Evolutionary conservation across 331 rosid genomes (phyloP).

Genomic region (Telfairia occidentalis): DNA sequence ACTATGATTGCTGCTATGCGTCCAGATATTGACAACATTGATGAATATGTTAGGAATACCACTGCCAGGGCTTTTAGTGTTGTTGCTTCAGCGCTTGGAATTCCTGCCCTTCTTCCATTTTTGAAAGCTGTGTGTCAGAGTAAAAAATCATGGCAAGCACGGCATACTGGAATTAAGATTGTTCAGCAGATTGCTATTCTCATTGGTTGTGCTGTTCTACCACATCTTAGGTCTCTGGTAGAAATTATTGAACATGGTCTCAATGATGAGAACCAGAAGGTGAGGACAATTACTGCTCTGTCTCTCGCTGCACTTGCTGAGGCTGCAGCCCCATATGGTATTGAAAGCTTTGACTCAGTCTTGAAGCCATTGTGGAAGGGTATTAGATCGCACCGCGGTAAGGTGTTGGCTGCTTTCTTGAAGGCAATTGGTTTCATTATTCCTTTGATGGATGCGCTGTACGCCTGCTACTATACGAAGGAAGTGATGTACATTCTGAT

Average conservation of each 20-base stretch:
- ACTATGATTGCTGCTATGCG: constrained; percentile 99
- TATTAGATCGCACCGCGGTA: constrained; percentile 92
- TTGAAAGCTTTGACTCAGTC: constrained; percentile 92
- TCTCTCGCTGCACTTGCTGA: constrained; percentile 96
- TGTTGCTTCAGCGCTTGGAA: constrained; percentile 93
- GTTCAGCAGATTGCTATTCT: constrained; percentile 96
- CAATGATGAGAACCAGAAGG: constrained; percentile 91
- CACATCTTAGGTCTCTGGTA: constrained; percentile 83
- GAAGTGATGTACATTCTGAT: constrained; percentile 89
- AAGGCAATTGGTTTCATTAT: constrained; percentile 91
- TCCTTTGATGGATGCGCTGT: constrained; percentile 86
- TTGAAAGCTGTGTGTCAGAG: constrained; percentile 96
- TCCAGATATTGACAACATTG: constrained; percentile 89
- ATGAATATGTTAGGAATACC: constrained; percentile 92
- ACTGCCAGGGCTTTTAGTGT: constrained; percentile 96
- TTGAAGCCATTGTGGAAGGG: constrained; percentile 93
- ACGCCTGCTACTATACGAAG: constrained; percentile 87
- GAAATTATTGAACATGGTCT: constrained; percentile 86
- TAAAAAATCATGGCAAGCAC: constrained; percentile 95
- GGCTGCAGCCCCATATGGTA: constrained; percentile 96
- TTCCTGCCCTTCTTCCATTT: constrained; percentile 83
- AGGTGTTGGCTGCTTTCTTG: constrained; percentile 87
- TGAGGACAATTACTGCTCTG: constrained; percentile 86
- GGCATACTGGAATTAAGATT: constrained; percentile 94
- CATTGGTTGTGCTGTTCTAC: constrained; percentile 86